Percentiles rank a stretch among this genome's conserved stretches.
phyloP scores from a whole-genome alignment of 768 basidiomycete species.

The Lentinula boryana region DNA sequence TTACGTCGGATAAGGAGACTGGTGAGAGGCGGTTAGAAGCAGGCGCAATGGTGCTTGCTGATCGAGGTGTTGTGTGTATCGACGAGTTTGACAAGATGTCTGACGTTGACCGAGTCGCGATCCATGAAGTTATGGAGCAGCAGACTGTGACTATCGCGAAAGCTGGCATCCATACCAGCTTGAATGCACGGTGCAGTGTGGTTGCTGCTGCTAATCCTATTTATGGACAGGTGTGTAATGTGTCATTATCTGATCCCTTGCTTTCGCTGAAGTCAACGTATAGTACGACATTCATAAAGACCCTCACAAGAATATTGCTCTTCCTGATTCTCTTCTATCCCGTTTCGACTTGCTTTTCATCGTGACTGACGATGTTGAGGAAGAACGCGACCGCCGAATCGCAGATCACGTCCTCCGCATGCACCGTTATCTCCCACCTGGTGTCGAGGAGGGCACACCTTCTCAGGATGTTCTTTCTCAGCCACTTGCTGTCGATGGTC shows the following conservation, averaged over 20 bases:
- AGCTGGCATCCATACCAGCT: conserved; percentile 96
- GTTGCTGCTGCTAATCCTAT: conserved; percentile 98
- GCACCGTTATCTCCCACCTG: conserved; percentile 95
- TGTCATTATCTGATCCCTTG: not conserved
- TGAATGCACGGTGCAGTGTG: conserved; percentile 97
- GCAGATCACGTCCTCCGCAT: conserved; percentile 97
- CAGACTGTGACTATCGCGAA: conserved; percentile 99
- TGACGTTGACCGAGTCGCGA: conserved; percentile 96
- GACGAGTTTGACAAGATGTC: conserved; percentile 99
- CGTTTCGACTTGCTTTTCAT: conserved; percentile 99
- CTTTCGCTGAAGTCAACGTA: conserved; percentile 9
- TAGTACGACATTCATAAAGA: conserved; percentile 99
- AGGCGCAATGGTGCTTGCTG: conserved; percentile 98
- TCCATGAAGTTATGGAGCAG: conserved; percentile 99
- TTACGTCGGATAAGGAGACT: conserved; percentile 97
- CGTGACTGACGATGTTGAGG: conserved; percentile 97
- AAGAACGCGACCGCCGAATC: conserved; percentile 86
- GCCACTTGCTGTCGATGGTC: conserved; percentile 82
- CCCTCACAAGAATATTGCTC: conserved; percentile 96
- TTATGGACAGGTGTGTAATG: conserved; percentile 77
- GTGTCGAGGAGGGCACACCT: conserved; percentile 94
- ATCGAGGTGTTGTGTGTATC: conserved; percentile 97
- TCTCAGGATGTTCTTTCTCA: conserved; percentile 84
- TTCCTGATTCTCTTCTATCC: conserved; percentile 94
- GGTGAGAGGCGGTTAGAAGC: conserved; percentile 96